Conservation (phyloP, 225 moss, liverwort and hornwort genomes). For the Antitrichia curtipendula region DNA sequence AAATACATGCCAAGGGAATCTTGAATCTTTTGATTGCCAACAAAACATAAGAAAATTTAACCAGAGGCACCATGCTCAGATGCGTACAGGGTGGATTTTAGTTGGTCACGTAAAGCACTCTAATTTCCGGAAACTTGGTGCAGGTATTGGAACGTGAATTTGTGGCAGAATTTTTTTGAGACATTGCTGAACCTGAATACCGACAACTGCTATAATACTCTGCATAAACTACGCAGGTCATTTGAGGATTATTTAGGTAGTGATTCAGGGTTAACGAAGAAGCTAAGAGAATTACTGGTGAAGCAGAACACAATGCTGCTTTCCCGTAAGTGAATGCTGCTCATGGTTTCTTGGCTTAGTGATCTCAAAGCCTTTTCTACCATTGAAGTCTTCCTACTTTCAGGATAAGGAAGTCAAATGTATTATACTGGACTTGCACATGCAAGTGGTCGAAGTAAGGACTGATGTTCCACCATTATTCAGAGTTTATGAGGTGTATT, state of each 20-base stretch:
- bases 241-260: conserved; percentile 65
- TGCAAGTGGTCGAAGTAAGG: background rate
- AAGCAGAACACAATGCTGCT: conserved; percentile 83
- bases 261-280: conserved; percentile 40
- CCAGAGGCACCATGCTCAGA: background rate
- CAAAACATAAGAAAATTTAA: too few species aligned
- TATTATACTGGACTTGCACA: conserved; percentile 8
- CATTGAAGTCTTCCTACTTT: background rate
- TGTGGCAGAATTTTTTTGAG: conserved; percentile 85
- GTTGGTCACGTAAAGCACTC: background rate
- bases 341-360: background rate
- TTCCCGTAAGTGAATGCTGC: conserved; percentile 28
- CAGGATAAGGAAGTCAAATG: background rate
- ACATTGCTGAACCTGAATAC: conserved; percentile 54
- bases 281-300: conserved; percentile 40
- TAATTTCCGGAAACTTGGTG: background rate
- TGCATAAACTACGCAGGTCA: conserved; percentile 35
- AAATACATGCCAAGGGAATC: background rate
- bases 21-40: background rate
- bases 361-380: background rate
- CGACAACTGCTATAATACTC: background rate
- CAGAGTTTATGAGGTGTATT: background rate
- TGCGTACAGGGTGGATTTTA: background rate
- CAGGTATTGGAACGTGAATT: conserved; percentile 80
- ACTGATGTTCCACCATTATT: background rate